phyloP scores from a whole-genome alignment of 768 basidiomycete species.

The Agrocybe chaxingu region DNA sequence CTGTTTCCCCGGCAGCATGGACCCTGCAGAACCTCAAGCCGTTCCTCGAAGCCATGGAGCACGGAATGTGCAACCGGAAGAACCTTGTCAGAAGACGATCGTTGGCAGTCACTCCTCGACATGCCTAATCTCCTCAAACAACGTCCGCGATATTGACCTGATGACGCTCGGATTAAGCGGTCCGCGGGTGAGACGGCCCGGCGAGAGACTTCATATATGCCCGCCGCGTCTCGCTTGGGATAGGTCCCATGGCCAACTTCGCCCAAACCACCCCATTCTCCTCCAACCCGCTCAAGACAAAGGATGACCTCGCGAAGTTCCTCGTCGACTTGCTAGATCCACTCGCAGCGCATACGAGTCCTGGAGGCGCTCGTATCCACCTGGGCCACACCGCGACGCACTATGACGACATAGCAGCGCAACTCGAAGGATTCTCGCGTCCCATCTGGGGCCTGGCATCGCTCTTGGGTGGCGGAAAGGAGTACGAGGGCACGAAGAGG shows the following conservation, averaged over 20 bases:
- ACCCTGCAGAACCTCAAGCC: too few species aligned
- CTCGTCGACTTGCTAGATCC: conserved; percentile 61
- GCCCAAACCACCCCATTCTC: conserved; percentile 40
- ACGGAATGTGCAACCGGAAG: too few species aligned
- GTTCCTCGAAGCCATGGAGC: too few species aligned
- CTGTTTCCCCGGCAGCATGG: too few species aligned
- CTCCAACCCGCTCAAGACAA: conserved; percentile 60
- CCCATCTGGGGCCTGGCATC: conserved; percentile 76
- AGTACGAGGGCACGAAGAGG: conserved; percentile 53
- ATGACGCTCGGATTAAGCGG: too few species aligned
- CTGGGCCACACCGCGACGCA: conserved; percentile 70
- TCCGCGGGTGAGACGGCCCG: too few species aligned
- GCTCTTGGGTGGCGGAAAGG: conserved; percentile 60
- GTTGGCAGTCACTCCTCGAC: too few species aligned
- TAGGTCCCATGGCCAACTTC: conserved; percentile 28
- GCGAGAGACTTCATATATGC: too few species aligned
- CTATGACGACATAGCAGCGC: conserved; percentile 68
- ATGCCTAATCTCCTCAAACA: too few species aligned
- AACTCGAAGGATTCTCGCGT: conserved; percentile 73
- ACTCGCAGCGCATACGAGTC: conserved; percentile 65
- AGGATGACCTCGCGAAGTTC: conserved; percentile 54
- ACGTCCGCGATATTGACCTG: too few species aligned
- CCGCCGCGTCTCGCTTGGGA: too few species aligned
- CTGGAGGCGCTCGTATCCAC: conserved; percentile 69
- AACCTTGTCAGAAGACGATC: too few species aligned